Conservation (phyloP, 768 basidiomycete genomes). For the Leccinum obscurum region DNA sequence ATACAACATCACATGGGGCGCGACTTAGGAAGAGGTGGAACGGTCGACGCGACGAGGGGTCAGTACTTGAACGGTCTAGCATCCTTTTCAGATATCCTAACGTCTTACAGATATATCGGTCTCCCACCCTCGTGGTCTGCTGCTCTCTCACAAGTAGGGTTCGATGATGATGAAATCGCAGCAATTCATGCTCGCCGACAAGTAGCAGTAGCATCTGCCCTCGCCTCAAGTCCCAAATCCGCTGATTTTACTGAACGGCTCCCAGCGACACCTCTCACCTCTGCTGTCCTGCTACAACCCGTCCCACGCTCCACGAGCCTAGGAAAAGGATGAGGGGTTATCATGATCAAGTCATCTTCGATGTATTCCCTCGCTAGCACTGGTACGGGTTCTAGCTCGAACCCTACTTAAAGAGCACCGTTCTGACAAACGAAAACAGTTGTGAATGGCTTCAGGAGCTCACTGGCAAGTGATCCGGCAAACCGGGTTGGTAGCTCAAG, state of each 20-base stretch:
- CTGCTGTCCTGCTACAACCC: constrained; percentile 28
- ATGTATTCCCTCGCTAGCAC: constrained; percentile 12
- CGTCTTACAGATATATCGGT: constrained; percentile 49
- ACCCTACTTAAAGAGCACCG: constrained; percentile 18
- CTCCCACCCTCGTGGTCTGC: constrained; percentile 75
- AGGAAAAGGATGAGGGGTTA: constrained; percentile 3
- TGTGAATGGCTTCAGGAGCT: constrained; percentile 22
- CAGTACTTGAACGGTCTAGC: constrained; percentile 37
- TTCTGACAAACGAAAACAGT: constrained; percentile 26
- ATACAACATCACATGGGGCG: constrained; percentile 60
- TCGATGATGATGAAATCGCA: constrained; percentile 65
- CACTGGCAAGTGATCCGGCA: constrained; percentile 17
- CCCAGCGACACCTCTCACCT: background rate
- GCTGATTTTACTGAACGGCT: constrained; percentile 9
- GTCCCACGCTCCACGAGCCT: constrained; percentile 29
- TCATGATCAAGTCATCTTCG: constrained; percentile 17
- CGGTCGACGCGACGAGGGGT: constrained; percentile 74
- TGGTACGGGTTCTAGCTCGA: constrained; percentile 5
- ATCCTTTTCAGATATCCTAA: constrained; percentile 1
- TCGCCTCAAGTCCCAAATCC: constrained; percentile 2
- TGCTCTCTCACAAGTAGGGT: constrained; percentile 60
- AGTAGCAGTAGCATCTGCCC: constrained; percentile 18
- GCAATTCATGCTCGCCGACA: constrained; percentile 48
- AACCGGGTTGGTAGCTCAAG: constrained; percentile 5
- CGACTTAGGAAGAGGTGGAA: constrained; percentile 81